Base-by-base conservation (phyloP, 495 filamentous ascomycete species). In the Saxispiralis lemnorum region DNA sequence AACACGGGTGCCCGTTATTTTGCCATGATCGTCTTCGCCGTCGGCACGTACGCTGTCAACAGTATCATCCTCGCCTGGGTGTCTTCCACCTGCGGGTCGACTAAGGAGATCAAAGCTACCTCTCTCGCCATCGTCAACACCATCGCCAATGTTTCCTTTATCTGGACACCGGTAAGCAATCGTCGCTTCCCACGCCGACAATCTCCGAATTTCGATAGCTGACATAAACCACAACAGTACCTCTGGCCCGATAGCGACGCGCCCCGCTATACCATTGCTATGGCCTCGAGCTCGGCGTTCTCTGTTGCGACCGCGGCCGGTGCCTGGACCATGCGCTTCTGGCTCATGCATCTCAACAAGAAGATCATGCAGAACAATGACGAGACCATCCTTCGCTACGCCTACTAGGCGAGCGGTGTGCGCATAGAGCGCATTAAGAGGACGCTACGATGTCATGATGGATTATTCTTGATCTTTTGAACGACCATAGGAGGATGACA, bases 121-220 rank as follows among this genome's bases (percentile, higher is more conserved):
- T 56, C 63, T 13, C 56, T 77, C 13, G 66, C 69, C 19, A 71
- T 75, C 43, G 65, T 66, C 34, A 75, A 73, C 49, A 69, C 69
- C 43, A 55, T 72, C 36, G 67, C 66, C 2, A 73, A 75, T 52
- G 53, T 61, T 16, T 64, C 62, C 2, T 72, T 65, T 43, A 69
- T 75, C 35, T 75, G 72, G 51, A 69, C 68, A 13, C 62, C 65
- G 14, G 56, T 59, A 43, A 18, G 53, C 35, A 39, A 12, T 44
- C 37, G 47, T 15, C 42, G 18, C 31, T 14, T 47, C 38, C 24
- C 24, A 9, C 24, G 24, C n/a, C n/a, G n/a, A n/a, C n/a, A n/a
- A n/a, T n/a, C n/a, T n/a, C n/a, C n/a, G n/a, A n/a, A n/a, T n/a
- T n/a, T n/a, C n/a, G n/a, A 39, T 21, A 30, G 24, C 24, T 59